Base-by-base conservation (phyloP, 2,329 filamentous ascomycete genomes). In the Cladobotryum protrusum region DNA sequence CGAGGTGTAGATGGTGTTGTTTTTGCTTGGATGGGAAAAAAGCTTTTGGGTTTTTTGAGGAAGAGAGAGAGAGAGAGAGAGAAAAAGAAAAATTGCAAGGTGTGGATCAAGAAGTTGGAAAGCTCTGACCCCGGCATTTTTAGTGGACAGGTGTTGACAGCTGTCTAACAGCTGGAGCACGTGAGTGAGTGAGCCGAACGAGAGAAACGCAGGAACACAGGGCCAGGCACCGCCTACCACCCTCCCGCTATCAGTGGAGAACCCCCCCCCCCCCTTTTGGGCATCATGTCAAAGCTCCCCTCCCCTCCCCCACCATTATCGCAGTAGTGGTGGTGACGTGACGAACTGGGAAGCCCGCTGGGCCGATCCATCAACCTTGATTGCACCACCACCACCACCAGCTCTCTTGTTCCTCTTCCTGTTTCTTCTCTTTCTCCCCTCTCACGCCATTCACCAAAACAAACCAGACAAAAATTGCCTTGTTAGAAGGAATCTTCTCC, bases 1-100 rank as follows among this genome's bases (percentile, higher is more conserved):
- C 35, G 17, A n/a, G 36, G 29, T 6, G 40, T 3, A 12, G 35
- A 41, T 14, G 20, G 18, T 17, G 40, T 15, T 18, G n/a, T 17
- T 15, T n/a, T 18, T 18, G 29, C 43, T 18, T 49, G 35, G 20
- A 6, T 45, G 33, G 33, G 32, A 29, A 41, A 33, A 32, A 8
- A 24, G 18, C 2, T 29, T 29, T 29, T 29, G 24, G 24, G 11
- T n/a, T n/a, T n/a, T n/a, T n/a, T n/a, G n/a, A n/a, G n/a, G n/a
- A n/a, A n/a, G n/a, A n/a, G n/a, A n/a, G n/a, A n/a, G n/a, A n/a
- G n/a, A n/a, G n/a, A n/a, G n/a, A n/a, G n/a, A 13, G 20, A 50
- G 33, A 18, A 37, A 13, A 19, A 42, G 46, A 36, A 50, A 50
- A 50, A 50, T 45, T 46, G 35, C 42, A 13, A 42, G 12, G 8